Evolutionary conservation across 2,329 filamentous ascomycete genomes (phyloP).

Genomic region (Diaporthe amygdali): DNA sequence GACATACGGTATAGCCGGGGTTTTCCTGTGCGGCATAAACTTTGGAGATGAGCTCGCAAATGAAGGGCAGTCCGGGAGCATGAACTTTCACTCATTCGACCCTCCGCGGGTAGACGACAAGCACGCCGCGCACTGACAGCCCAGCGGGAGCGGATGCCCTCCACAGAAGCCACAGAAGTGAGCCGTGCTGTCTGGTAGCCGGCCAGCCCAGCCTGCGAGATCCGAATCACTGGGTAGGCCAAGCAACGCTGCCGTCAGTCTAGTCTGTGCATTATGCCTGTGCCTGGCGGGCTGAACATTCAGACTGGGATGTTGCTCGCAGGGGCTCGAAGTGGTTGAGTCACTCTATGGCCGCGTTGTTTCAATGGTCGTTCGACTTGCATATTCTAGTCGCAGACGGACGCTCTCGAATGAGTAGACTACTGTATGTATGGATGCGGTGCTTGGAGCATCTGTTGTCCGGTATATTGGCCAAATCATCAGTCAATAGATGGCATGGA

Average conservation of each 20-base stretch:
- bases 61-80: background rate
- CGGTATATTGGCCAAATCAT: background rate
- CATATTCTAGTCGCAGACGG: background rate
- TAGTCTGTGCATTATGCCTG: constrained; percentile 10
- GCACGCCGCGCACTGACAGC: background rate
- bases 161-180: background rate
- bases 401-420: background rate
- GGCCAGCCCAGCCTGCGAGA: background rate
- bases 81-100: background rate
- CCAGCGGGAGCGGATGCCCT: background rate
- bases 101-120: background rate
- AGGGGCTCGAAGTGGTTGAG: background rate
- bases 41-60: constrained; percentile 12
- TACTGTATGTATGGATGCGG: too few relatives aligned
- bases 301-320: constrained; percentile 21
- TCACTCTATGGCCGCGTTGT: constrained; percentile 1
- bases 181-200: background rate
- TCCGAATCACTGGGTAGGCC: background rate
- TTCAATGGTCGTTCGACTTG: constrained; percentile 3
- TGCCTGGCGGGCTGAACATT: background rate
- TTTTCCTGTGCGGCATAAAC: constrained; percentile 9
- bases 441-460: background rate
- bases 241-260: constrained; percentile 9
- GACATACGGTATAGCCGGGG: constrained; percentile 8
- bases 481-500: background rate